phyloP scores from a whole-genome alignment of 345 rosid species.

The Melaleuca alternifolia region DNA sequence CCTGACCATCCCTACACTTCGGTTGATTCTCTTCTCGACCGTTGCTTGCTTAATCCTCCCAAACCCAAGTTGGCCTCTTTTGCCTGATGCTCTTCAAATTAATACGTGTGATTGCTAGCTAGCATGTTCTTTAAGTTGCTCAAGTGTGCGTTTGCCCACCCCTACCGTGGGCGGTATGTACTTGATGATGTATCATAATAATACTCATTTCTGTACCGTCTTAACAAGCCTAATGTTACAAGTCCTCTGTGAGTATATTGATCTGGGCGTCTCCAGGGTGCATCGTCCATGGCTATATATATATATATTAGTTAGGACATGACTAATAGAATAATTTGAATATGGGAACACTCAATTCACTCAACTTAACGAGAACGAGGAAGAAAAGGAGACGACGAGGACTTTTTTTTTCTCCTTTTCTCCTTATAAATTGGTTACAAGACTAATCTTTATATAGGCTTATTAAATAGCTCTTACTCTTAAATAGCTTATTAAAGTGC shows the following conservation, averaged over 20 bases:
- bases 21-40: slow-evolving; percentile 15
- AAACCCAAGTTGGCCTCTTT: slow-evolving; percentile 16
- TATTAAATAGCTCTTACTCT: too few species aligned
- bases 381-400: not conserved
- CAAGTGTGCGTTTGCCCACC: not conserved
- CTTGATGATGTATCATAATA: not conserved
- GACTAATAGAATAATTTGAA: too few species aligned
- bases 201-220: not conserved
- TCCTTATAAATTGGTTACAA: too few species aligned
- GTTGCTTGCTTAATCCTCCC: slow-evolving; percentile 15
- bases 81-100: not conserved
- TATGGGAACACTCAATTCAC: too few species aligned
- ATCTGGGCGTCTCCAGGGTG: not conserved
- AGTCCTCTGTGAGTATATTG: not conserved
- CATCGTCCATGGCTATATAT: not conserved
- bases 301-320: not conserved
- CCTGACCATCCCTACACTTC: slow-evolving; percentile 23
- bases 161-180: not conserved
- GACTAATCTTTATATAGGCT: too few species aligned
- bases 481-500: too few species aligned
- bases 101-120: not conserved
- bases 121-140: not conserved
- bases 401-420: too few species aligned
- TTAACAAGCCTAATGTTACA: not conserved
- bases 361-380: not conserved